Evolutionary conservation across 345 rosid species (phyloP), one percentile per base, ranked within the genome.

Genomic region (Boechera retrofracta): DNA sequence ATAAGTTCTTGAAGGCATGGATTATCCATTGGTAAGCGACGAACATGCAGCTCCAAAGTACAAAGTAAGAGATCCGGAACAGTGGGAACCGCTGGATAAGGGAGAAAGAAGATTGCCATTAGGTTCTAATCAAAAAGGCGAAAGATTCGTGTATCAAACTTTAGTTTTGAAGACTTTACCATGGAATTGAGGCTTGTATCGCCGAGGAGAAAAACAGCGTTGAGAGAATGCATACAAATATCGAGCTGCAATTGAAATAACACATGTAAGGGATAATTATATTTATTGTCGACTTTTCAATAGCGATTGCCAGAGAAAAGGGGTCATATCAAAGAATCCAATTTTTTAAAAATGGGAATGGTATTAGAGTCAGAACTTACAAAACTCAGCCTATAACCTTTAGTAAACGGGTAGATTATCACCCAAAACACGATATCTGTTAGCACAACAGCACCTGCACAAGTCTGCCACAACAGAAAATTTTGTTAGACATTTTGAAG

Each of bases 341-440:
- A 49, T 48, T 12, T 58, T 5, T 47, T 16, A 16, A 47, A 66
- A 35, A 36, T 2, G 3, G 9, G 29, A 44, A 35, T 15, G 5
- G 10, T 16, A 66, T 10, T 33, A 66, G 78, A 61, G 64, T 5
- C 26, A 62, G 2, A 63, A 89, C 99, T 91, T 87, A 92, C 99
- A 84, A 83, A 77, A 81, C 83, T 79, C 58, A 95, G 85, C 29
- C 13, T 69, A 74, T 60, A 86, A 79, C 83, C 86, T 67, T 67
- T 5, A 39, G 93, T 77, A 78, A 87, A 84, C 2, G 98, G 97
- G 83, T 85, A 92, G 72, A 95, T 67, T 47, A 95, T 2, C 73
- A 69, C 82, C 99, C 99, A 95, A 85, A 95, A 95, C 66, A 95
- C 91, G 8, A 73, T 42, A 78, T 92, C 99, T 7, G 98, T 95